Conservation (phyloP, 352 stramenopile genomes). For the Blastocystis sp. region DNA sequence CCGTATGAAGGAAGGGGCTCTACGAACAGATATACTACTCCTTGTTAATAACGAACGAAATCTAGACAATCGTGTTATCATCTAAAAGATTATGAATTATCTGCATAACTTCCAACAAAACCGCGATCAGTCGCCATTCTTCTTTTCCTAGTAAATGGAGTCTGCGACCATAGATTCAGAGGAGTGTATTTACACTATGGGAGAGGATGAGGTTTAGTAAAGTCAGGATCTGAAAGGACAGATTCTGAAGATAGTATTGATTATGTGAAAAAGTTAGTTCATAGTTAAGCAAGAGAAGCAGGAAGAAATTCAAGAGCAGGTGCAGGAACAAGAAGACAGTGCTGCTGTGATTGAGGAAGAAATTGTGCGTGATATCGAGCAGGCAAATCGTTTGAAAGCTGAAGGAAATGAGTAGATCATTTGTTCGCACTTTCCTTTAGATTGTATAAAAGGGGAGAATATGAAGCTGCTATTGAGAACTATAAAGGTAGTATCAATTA, state of each 20-base stretch:
- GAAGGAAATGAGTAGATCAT: background rate
- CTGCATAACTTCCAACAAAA: background rate
- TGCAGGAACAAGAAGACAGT: background rate
- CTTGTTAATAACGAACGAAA: background rate
- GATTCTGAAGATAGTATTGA: background rate
- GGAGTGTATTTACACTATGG: too few species aligned
- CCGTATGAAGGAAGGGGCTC: background rate
- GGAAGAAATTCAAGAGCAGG: background rate
- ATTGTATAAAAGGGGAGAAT: slow-evolving; percentile 53
- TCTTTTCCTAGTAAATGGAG: background rate
- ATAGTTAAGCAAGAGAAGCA: background rate
- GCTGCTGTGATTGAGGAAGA: slow-evolving; percentile 24
- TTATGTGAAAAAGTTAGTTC: background rate
- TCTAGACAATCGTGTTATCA: background rate
- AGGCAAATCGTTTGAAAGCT: background rate
- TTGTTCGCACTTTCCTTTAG: background rate
- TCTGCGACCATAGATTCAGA: too few species aligned
- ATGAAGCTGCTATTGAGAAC: background rate
- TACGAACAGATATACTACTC: background rate
- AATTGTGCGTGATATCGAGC: slow-evolving; percentile 16
- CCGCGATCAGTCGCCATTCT: background rate
- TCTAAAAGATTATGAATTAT: background rate
- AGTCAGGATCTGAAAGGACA: too few species aligned
- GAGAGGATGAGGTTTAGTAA: too few species aligned
- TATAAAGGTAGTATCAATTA: slow-evolving; percentile 27